Conservation (phyloP, 2,329 filamentous ascomycete species). For the Aspergillus thermomutatus region DNA sequence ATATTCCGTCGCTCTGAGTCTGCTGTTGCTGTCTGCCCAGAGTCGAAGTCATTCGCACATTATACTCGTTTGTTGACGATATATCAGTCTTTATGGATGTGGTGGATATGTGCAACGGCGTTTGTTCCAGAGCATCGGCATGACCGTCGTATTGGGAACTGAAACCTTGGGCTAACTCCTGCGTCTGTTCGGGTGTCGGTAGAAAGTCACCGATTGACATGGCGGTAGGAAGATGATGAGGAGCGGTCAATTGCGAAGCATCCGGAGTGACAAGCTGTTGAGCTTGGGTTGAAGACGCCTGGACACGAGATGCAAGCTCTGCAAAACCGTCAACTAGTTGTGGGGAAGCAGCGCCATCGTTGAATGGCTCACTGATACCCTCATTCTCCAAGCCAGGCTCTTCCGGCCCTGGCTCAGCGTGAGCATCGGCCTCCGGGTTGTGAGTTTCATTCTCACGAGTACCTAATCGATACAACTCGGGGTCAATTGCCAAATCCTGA, state of each 20-base stretch:
- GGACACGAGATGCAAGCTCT: not conserved
- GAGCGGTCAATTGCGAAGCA: conserved; percentile 19
- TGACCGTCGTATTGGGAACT: not conserved
- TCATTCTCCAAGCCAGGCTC: not conserved
- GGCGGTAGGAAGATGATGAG: not conserved
- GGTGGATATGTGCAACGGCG: not conserved
- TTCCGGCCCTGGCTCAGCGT: not conserved
- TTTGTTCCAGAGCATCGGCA: not conserved
- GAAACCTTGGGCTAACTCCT: conserved; percentile 1
- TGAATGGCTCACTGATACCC: conserved; percentile 3
- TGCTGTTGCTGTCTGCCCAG: not conserved
- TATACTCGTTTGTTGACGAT: not conserved
- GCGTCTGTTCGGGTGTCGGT: conserved; percentile 15
- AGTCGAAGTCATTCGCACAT: not conserved
- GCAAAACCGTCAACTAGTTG: not conserved
- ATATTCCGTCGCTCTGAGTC: not conserved
- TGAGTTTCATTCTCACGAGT: not conserved
- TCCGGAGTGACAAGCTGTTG: conserved; percentile 21
- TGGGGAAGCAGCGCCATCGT: conserved; percentile 15
- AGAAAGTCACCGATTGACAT: not conserved
- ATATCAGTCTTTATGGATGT: not conserved
- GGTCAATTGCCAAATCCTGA: conserved; percentile 9
- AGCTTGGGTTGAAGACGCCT: not conserved
- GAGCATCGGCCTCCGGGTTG: not conserved
- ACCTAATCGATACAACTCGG: conserved; percentile 3